Percentiles rank a stretch among this genome's conserved stretches.
These are phyloP conservation scores for Rhododendron mucronatum DNA, from an alignment of 148 eudicot genomes.

Conservation along the genomic window DNA sequence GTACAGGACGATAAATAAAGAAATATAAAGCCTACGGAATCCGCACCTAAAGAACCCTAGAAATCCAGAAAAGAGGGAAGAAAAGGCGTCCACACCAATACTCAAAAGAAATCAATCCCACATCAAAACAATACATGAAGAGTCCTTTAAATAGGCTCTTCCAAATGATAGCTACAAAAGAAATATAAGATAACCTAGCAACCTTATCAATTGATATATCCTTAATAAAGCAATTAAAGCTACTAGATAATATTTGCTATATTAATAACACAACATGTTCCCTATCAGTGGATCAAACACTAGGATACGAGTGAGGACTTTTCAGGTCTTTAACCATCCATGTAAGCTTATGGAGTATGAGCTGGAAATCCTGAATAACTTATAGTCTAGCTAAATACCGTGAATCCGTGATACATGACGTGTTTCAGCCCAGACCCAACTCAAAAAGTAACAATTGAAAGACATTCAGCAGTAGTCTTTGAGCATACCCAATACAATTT, in stretches of 20 bases:
- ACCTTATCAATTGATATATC: background rate
- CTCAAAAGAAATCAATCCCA: background rate
- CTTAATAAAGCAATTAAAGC: background rate
- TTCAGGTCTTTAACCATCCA: background rate
- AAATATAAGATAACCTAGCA: background rate
- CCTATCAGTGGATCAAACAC: background rate
- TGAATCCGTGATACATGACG: background rate
- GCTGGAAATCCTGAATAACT: background rate
- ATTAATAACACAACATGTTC: background rate
- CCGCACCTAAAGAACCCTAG: background rate
- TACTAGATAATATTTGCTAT: background rate
- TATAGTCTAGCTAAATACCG: background rate
- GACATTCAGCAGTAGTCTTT: background rate
- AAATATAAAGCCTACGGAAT: background rate
- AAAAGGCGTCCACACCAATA: background rate
- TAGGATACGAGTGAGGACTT: background rate
- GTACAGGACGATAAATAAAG: background rate
- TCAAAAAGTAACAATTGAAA: background rate
- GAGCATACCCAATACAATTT: constrained; percentile 58
- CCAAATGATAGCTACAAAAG: background rate
- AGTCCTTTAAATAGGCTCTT: background rate
- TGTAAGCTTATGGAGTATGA: background rate
- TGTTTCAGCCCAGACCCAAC: background rate
- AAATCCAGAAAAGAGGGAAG: background rate
- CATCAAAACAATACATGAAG: background rate